phyloP scores from a whole-genome alignment of 2,329 filamentous ascomycete genomes.

The Xylariaceae sp. region DNA sequence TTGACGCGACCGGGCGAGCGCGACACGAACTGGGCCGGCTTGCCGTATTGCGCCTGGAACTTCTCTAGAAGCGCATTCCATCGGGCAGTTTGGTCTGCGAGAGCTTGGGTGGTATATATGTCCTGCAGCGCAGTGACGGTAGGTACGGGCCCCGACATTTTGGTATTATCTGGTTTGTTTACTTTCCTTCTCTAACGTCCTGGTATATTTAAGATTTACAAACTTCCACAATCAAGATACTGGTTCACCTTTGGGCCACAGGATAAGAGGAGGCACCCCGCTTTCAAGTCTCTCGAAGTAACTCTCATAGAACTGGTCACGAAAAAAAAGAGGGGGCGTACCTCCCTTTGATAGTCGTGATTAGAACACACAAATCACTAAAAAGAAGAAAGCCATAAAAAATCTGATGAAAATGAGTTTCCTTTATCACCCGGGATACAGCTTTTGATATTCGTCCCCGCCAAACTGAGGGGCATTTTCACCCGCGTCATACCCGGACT shows the following conservation, averaged over 20 bases:
- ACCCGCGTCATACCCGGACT: constrained; percentile 3
- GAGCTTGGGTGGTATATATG: constrained; percentile 74
- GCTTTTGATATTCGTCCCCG: background rate
- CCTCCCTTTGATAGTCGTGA: too few relatives aligned
- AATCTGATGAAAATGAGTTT: too few relatives aligned
- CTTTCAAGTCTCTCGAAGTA: background rate
- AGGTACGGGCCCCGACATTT: constrained; percentile 61
- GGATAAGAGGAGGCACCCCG: background rate
- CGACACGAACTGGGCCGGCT: constrained; percentile 71
- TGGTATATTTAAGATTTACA: too few relatives aligned
- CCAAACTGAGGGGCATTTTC: constrained; percentile 15
- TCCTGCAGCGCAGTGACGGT: constrained; percentile 68
- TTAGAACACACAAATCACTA: too few relatives aligned
- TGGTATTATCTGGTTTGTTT: background rate
- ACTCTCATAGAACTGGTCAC: too few relatives aligned
- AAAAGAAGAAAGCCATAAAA: too few relatives aligned
- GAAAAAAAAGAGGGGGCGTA: too few relatives aligned
- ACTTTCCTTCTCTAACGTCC: too few relatives aligned
- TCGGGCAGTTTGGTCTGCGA: constrained; percentile 61
- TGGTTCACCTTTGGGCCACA: background rate
- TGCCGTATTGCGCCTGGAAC: constrained; percentile 67
- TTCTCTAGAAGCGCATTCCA: constrained; percentile 69
- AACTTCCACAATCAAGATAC: too few relatives aligned
- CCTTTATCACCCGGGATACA: background rate
- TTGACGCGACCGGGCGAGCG: constrained; percentile 93